Conservation (phyloP, 495 filamentous ascomycete species). For the Aspergillus avenaceus region DNA sequence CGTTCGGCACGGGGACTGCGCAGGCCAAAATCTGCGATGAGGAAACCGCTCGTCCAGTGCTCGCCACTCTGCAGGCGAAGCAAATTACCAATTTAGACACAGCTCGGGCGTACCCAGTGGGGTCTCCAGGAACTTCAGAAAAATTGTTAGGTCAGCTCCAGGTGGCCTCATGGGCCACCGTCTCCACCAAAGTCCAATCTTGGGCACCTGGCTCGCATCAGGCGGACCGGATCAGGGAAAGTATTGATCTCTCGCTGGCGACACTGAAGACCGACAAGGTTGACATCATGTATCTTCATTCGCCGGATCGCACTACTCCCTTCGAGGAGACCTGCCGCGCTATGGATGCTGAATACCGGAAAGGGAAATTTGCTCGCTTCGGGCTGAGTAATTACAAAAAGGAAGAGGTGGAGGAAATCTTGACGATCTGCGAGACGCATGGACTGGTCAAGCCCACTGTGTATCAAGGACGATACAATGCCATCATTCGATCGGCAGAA, state of each 20-base stretch:
- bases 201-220: not conserved
- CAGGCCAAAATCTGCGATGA: not conserved
- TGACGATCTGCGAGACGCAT: conserved; percentile 36
- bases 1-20: not conserved
- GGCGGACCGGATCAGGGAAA: not conserved
- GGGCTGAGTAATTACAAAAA: conserved; percentile 45
- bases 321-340: conserved; percentile 39
- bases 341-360: conserved; percentile 32
- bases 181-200: not conserved
- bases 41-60: not conserved
- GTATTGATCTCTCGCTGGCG: not conserved
- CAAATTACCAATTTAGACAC: not conserved
- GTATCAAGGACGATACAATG: conserved; percentile 49
- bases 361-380: conserved; percentile 37
- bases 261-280: conserved; percentile 23
- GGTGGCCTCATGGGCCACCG: not conserved
- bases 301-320: conserved; percentile 35
- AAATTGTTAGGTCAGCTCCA: not conserved
- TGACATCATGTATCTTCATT: conserved; percentile 45
- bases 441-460: conserved; percentile 40
- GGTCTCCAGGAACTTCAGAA: not conserved
- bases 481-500: conserved; percentile 36
- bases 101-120: not conserved
- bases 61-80: not conserved
- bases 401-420: conserved; percentile 39